These are phyloP conservation scores for Microbotryum saponariae DNA, from an alignment of 1,284 basidiomycete genomes.

Conservation along the genomic window DNA sequence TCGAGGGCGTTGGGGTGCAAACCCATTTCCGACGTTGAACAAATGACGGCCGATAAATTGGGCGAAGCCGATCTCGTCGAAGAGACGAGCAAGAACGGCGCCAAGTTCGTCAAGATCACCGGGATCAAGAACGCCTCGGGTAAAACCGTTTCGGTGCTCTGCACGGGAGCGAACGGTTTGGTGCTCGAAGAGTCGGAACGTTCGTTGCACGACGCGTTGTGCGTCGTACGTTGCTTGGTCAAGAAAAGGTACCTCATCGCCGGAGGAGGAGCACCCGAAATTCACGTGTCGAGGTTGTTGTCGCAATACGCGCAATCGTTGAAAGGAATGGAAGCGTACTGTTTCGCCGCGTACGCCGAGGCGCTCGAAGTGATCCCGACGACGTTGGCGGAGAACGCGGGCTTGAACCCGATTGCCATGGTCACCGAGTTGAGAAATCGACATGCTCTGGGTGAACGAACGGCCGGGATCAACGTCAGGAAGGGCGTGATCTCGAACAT, in stretches of 20 bases:
- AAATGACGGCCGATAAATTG: conserved; percentile 97
- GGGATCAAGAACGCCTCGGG: conserved; percentile 86
- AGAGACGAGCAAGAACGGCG: conserved; percentile 74
- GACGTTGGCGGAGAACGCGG: conserved; percentile 96
- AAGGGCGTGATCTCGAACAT: conserved; percentile 48
- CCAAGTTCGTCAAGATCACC: conserved; percentile 88
- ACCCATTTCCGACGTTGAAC: conserved; percentile 94
- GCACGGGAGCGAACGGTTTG: conserved; percentile 86
- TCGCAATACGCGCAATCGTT: conserved; percentile 88
- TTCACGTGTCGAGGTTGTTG: conserved; percentile 89
- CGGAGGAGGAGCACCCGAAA: conserved; percentile 96
- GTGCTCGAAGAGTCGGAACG: conserved; percentile 97
- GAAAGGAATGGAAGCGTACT: conserved; percentile 98
- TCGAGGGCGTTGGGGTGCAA: conserved; percentile 91
- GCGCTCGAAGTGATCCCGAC: conserved; percentile 97
- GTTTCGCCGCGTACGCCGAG: conserved; percentile 97
- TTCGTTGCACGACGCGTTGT: conserved; percentile 94
- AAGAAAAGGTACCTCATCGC: conserved; percentile 96
- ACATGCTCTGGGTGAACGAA: conserved; percentile 88
- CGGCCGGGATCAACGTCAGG: conserved; percentile 95
- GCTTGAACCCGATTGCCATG: conserved; percentile 94
- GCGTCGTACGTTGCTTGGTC: conserved; percentile 94
- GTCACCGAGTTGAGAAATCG: conserved; percentile 96
- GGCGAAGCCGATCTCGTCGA: conserved; percentile 94
- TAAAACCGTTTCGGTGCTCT: conserved; percentile 88